These are phyloP conservation scores for Stropharia rugosoannulata DNA, from an alignment of 768 basidiomycete species.

Conservation along the genomic window DNA sequence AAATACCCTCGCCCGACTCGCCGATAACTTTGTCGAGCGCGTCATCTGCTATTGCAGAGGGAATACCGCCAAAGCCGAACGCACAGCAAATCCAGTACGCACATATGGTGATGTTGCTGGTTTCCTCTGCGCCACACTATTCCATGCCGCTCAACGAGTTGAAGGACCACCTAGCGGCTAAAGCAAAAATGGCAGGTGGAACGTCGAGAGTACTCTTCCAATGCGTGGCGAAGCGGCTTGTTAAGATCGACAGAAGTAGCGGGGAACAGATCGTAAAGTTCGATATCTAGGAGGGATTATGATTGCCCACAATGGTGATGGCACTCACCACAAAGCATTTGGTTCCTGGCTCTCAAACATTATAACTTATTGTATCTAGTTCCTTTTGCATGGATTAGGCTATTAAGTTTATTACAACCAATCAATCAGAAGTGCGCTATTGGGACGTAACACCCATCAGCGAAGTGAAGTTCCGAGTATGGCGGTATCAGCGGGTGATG, in stretches of 20 bases:
- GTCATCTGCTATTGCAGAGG: slow-evolving; percentile 32
- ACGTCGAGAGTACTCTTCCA: slow-evolving; percentile 67
- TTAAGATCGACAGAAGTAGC: slow-evolving; percentile 74
- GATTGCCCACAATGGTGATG: not conserved
- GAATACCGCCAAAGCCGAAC: slow-evolving; percentile 50
- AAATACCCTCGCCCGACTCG: slow-evolving; percentile 52
- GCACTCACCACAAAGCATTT: no score
- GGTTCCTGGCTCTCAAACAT: not conserved
- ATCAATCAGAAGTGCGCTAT: not conserved
- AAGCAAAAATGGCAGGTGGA: slow-evolving; percentile 37
- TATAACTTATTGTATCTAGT: slow-evolving; percentile 6
- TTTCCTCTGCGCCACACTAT: slow-evolving; percentile 51
- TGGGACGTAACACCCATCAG: not conserved
- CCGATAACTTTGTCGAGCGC: slow-evolving; percentile 51
- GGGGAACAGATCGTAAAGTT: slow-evolving; percentile 78
- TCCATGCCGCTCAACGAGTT: slow-evolving; percentile 61
- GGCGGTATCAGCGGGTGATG: slow-evolving; percentile 4
- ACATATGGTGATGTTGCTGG: slow-evolving; percentile 58
- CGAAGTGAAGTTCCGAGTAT: not conserved
- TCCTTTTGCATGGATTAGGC: not conserved
- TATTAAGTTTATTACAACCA: not conserved
- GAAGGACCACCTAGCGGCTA: slow-evolving; percentile 54
- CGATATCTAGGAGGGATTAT: slow-evolving; percentile 38
- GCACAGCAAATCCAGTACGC: slow-evolving; percentile 74
- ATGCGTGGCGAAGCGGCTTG: slow-evolving; percentile 77